These are phyloP conservation scores for Murraya koenigii DNA, from an alignment of 345 rosid genomes.

Conservation along the genomic window DNA sequence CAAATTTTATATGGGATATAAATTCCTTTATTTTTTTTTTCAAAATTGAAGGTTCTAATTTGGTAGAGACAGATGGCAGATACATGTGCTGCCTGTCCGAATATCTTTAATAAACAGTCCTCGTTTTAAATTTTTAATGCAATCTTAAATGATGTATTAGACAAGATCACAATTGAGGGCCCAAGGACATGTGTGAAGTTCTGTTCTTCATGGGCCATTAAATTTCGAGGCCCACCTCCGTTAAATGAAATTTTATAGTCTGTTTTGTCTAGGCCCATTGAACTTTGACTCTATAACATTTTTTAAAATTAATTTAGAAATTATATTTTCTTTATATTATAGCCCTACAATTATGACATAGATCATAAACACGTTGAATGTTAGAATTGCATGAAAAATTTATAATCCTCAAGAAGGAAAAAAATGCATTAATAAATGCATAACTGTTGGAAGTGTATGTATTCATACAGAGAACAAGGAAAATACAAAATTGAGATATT, in stretches of 20 bases:
- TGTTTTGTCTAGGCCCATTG: neutral
- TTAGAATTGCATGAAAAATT: no score
- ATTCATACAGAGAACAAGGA: no score
- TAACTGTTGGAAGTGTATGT: no score
- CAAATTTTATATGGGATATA: no score
- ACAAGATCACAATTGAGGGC: neutral
- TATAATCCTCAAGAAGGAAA: no score
- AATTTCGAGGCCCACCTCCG: neutral
- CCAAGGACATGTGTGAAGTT: neutral
- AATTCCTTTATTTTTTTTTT: no score
- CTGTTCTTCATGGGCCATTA: neutral
- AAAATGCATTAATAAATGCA: no score
- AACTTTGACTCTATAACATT: neutral
- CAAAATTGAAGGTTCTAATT: neutral
- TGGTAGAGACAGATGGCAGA: constrained; percentile 13
- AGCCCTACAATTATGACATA: no score
- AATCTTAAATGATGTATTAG: neutral
- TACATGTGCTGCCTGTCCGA: constrained; percentile 10
- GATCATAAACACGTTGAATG: no score
- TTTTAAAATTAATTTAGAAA: no score
- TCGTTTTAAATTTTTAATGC: neutral
- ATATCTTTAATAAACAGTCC: neutral
- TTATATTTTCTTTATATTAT: no score
- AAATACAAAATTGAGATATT: no score
- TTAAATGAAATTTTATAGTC: neutral